Evolutionary conservation across 257 asterid genomes (phyloP).

Genomic region (Galeopsis tetrahit): DNA sequence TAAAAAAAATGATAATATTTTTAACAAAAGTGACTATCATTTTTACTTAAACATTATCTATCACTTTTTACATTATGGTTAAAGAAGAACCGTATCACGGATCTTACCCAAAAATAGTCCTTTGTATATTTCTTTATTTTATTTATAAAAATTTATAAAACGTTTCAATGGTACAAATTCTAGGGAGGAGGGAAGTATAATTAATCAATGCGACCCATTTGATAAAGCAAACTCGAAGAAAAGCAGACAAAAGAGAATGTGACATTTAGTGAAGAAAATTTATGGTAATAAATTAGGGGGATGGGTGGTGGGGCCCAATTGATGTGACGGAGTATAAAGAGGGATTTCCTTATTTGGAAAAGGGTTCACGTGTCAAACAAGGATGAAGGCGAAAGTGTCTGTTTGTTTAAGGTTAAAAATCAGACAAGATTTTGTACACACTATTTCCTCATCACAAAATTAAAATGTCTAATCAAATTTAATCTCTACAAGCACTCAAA

Average conservation of each 20-base stretch:
- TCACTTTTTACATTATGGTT: too few species aligned
- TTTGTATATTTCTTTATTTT: too few species aligned
- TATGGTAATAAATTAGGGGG: slow-evolving; percentile 7
- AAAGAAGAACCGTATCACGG: too few species aligned
- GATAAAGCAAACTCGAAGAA: neutral
- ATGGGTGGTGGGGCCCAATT: slow-evolving; percentile 18
- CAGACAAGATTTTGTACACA: slow-evolving; percentile 46
- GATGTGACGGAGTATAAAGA: slow-evolving; percentile 52
- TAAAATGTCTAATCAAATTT: neutral
- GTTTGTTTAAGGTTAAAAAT: slow-evolving; percentile 40
- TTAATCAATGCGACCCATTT: too few species aligned
- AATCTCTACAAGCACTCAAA: neutral
- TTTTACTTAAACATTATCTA: too few species aligned
- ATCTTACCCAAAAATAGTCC: too few species aligned
- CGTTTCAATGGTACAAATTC: too few species aligned
- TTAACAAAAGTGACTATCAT: too few species aligned
- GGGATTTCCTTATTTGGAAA: slow-evolving; percentile 46
- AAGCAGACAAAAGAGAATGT: slow-evolving; percentile 39
- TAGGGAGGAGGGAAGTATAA: too few species aligned
- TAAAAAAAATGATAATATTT: too few species aligned
- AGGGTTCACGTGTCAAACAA: slow-evolving; percentile 41
- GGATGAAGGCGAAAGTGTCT: slow-evolving; percentile 51
- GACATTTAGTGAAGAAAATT: slow-evolving; percentile 33
- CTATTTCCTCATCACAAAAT: neutral
- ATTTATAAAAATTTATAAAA: too few species aligned